Evolutionary conservation across 2,329 filamentous ascomycete genomes (phyloP).

Genomic region (Beauveria sp.): DNA sequence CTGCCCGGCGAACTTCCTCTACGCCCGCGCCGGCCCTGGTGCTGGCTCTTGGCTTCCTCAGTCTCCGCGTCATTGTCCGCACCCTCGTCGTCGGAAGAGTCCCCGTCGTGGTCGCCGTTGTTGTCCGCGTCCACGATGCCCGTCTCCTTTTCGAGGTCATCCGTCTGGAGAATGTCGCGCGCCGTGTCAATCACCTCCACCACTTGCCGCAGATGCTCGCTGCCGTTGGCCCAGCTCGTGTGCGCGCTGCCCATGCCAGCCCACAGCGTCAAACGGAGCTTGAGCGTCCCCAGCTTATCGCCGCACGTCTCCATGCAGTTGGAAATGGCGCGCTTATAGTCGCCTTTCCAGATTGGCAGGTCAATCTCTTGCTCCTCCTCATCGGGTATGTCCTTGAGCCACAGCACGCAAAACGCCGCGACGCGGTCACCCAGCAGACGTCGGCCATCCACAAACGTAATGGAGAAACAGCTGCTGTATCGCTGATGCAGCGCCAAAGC

Average conservation of each 20-base stretch:
- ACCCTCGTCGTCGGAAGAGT: slow-evolving; percentile 17
- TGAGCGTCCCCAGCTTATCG: slow-evolving; percentile 37
- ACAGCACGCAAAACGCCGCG: slow-evolving; percentile 55
- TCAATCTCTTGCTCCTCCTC: slow-evolving; percentile 54
- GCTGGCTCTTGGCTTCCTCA: slow-evolving; percentile 6
- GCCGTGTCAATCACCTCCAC: slow-evolving; percentile 41
- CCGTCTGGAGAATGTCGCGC: slow-evolving; percentile 25
- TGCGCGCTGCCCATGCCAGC: slow-evolving; percentile 30
- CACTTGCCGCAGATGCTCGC: slow-evolving; percentile 27
- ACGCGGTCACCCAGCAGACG: slow-evolving; percentile 43
- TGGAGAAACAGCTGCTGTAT: slow-evolving; percentile 48
- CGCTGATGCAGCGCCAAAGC: slow-evolving; percentile 52
- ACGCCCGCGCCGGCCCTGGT: neutral
- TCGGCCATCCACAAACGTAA: slow-evolving; percentile 38
- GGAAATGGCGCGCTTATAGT: slow-evolving; percentile 38
- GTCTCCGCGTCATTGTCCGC: slow-evolving; percentile 8
- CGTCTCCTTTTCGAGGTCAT: slow-evolving; percentile 26
- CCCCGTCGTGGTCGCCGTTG: slow-evolving; percentile 21
- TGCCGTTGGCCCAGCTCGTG: slow-evolving; percentile 27
- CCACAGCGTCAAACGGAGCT: slow-evolving; percentile 30
- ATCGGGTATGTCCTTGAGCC: slow-evolving; percentile 62
- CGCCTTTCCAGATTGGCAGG: slow-evolving; percentile 59
- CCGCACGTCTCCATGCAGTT: slow-evolving; percentile 37
- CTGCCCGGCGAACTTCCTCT: slow-evolving; percentile 14
- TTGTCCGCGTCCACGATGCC: slow-evolving; percentile 28